Evolutionary conservation across 192 early-diverging fungal genomes (phyloP).

Genomic region (Coemansia sp.): DNA sequence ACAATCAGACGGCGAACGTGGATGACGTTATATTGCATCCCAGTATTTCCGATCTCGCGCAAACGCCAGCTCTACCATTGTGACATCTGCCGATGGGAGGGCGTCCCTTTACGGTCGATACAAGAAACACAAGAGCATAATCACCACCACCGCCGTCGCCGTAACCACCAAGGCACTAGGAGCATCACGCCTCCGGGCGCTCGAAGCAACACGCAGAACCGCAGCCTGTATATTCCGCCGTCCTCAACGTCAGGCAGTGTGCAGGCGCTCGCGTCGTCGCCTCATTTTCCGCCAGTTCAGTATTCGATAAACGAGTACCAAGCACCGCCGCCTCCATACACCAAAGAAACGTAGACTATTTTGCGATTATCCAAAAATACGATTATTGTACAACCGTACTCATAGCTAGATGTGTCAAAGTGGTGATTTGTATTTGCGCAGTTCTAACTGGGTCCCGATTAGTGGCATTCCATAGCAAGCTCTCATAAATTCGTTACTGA

Average conservation of each 20-base stretch:
- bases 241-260: not conserved
- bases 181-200: too few relatives aligned
- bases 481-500: too few relatives aligned
- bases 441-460: too few relatives aligned
- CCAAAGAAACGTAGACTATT: not conserved
- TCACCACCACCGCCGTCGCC: constrained; percentile 1
- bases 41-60: constrained; percentile 37
- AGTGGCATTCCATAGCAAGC: too few relatives aligned
- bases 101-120: constrained; percentile 8
- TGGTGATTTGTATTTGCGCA: too few relatives aligned
- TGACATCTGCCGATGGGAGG: constrained; percentile 49
- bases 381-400: too few relatives aligned
- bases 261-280: not conserved
- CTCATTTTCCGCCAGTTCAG: constrained; percentile 34
- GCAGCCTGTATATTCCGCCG: constrained; percentile 14
- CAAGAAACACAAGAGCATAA: not conserved
- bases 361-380: too few relatives aligned
- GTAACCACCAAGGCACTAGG: too few relatives aligned
- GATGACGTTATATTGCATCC: constrained; percentile 46
- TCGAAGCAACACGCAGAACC: not conserved
- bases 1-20: constrained; percentile 46
- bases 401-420: too few relatives aligned
- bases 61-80: constrained; percentile 38
- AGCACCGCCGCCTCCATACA: constrained; percentile 38
- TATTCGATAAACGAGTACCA: constrained; percentile 36